A percentile compares a stretch with the other conserved stretches of the same genome.
Evolutionary conservation across 257 asterid species (phyloP).

Genomic region (Salvia splendens): DNA sequence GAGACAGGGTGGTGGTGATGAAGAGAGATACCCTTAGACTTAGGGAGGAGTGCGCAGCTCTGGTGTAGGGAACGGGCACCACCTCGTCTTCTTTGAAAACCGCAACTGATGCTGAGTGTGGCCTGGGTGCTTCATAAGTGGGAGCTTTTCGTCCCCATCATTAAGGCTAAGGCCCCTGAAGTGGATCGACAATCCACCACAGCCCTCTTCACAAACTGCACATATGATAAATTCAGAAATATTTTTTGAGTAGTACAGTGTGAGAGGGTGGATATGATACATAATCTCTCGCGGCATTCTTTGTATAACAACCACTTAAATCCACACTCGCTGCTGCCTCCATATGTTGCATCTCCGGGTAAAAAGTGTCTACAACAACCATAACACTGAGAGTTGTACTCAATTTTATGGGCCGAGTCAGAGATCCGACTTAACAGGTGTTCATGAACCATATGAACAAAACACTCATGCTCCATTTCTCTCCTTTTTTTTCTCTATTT

Average conservation of each 20-base stretch:
- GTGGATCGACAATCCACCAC: neutral
- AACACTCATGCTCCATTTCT: too few species aligned
- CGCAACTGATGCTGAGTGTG: neutral
- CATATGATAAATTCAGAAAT: neutral
- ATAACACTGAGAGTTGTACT: too few species aligned
- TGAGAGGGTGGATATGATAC: neutral
- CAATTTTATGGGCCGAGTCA: too few species aligned
- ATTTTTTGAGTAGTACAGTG: neutral
- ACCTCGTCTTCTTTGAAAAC: neutral
- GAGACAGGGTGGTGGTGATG: neutral
- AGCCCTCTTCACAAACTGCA: neutral
- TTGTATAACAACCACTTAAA: neutral
- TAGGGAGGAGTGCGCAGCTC: neutral
- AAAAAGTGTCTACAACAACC: too few species aligned
- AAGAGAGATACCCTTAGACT: too few species aligned
- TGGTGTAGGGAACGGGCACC: slow-evolving; percentile 9
- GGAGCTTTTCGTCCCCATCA: too few species aligned
- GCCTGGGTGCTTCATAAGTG: neutral
- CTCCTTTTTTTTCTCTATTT: too few species aligned
- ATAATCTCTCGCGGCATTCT: neutral
- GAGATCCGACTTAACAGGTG: too few species aligned
- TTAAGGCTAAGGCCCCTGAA: neutral
- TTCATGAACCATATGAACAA: too few species aligned
- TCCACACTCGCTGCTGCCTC: neutral
- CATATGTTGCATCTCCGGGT: neutral